Percentiles rank a stretch among this genome's conserved stretches.
Evolutionary conservation across 2,329 filamentous ascomycete species (phyloP).

Genomic region (Penicillium nordicum): DNA sequence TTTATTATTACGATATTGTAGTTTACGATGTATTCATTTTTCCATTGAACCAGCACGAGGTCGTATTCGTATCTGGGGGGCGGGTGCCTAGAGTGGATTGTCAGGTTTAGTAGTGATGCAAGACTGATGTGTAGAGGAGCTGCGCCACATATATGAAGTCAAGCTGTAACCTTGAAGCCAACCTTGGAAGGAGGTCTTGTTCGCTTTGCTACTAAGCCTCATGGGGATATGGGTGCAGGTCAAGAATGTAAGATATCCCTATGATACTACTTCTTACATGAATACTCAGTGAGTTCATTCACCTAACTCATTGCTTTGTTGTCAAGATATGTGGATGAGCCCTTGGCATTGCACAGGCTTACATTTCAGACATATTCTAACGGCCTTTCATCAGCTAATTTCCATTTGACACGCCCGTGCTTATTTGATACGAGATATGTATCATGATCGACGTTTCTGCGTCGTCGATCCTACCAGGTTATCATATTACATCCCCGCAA

Average conservation of each 20-base stretch:
- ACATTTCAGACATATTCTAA: background rate
- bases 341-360: background rate
- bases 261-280: background rate
- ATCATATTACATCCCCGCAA: constrained; percentile 5
- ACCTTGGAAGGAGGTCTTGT: background rate
- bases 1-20: background rate
- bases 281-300: background rate
- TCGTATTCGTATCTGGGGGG: constrained; percentile 6
- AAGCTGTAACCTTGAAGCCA: background rate
- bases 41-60: background rate
- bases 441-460: constrained; percentile 7
- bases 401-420: background rate
- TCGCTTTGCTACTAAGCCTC: background rate
- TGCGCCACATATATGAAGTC: constrained; percentile 8
- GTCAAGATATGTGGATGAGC: background rate
- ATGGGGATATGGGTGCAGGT: background rate
- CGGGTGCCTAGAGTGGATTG: constrained; percentile 3
- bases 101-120: background rate
- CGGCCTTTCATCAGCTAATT: background rate
- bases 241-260: background rate
- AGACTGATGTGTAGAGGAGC: constrained; percentile 4
- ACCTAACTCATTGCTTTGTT: background rate
- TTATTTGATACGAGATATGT: background rate
- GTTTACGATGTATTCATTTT: background rate
- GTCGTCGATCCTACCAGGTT: constrained; percentile 2